phyloP scores from a whole-genome alignment of 78 protist species.

The Dictyostelium capitatum region DNA sequence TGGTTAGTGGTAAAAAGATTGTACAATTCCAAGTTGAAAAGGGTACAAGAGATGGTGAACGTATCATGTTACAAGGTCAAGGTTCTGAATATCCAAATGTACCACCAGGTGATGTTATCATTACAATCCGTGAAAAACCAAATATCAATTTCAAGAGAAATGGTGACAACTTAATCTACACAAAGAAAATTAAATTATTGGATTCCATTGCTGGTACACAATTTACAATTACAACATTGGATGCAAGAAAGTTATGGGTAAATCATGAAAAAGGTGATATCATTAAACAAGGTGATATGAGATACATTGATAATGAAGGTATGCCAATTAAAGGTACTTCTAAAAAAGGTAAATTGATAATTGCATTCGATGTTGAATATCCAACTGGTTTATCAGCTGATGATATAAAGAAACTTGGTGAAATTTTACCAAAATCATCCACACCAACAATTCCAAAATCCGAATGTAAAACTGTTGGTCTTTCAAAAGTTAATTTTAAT shows the following conservation, averaged over 20 bases:
- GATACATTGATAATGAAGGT: constrained; percentile 76
- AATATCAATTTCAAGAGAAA: constrained; percentile 65
- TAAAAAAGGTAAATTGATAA: constrained; percentile 68
- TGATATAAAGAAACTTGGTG: constrained; percentile 13
- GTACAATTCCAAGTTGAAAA: constrained; percentile 81
- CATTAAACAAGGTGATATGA: constrained; percentile 40
- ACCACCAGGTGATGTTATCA: constrained; percentile 74
- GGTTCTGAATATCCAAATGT: constrained; percentile 78
- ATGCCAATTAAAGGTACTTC: constrained; percentile 60
- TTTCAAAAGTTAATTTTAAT: not conserved
- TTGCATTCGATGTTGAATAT: constrained; percentile 65
- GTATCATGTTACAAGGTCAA: constrained; percentile 32
- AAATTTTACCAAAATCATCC: constrained; percentile 43
- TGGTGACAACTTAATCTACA: constrained; percentile 54
- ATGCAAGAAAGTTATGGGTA: constrained; percentile 52
- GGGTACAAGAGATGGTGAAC: constrained; percentile 82
- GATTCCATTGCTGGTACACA: constrained; percentile 46
- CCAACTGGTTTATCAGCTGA: constrained; percentile 59
- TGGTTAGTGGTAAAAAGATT: constrained; percentile 57
- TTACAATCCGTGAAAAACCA: constrained; percentile 71
- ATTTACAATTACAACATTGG: constrained; percentile 19
- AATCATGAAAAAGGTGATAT: constrained; percentile 11
- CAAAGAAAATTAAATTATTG: constrained; percentile 37
- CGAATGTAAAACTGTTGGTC: constrained; percentile 45
- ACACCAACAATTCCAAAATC: constrained; percentile 19